phyloP scores from a whole-genome alignment of 352 stramenopile species.

The Phytophthora sp. region DNA sequence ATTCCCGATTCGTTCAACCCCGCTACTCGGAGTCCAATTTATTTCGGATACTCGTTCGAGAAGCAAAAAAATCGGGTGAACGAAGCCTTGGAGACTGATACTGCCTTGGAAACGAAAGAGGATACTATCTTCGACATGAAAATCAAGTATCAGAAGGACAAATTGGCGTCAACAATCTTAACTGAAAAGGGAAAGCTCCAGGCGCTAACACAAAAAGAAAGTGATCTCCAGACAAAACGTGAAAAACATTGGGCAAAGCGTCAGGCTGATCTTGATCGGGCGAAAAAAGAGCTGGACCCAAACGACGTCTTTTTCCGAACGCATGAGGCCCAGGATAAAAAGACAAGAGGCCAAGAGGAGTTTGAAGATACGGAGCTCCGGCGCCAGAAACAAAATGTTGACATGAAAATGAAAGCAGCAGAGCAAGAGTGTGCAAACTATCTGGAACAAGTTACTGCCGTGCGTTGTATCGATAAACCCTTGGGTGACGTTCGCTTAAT shows the following conservation, averaged over 20 bases:
- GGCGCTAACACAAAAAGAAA: slow-evolving; percentile 50
- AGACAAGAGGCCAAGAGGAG: slow-evolving; percentile 53
- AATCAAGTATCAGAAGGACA: slow-evolving; percentile 39
- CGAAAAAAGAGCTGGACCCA: slow-evolving; percentile 76
- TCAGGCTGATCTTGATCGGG: slow-evolving; percentile 63
- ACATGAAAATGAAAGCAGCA: slow-evolving; percentile 48
- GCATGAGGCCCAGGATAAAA: slow-evolving; percentile 65
- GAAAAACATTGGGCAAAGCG: slow-evolving; percentile 71
- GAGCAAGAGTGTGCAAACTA: slow-evolving; percentile 40
- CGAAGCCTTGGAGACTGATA: slow-evolving; percentile 40
- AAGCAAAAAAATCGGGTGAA: slow-evolving; percentile 49
- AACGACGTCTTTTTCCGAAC: slow-evolving; percentile 82
- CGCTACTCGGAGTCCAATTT: slow-evolving; percentile 55
- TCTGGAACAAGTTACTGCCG: slow-evolving; percentile 40
- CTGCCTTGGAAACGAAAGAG: slow-evolving; percentile 40
- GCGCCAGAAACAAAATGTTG: slow-evolving; percentile 48
- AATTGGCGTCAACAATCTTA: slow-evolving; percentile 39
- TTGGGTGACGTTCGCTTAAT: slow-evolving; percentile 54
- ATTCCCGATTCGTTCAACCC: slow-evolving; percentile 56
- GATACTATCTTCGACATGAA: slow-evolving; percentile 59
- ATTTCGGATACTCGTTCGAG: slow-evolving; percentile 72
- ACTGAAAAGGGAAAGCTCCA: slow-evolving; percentile 70
- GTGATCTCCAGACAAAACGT: slow-evolving; percentile 51
- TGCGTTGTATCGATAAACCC: slow-evolving; percentile 51
- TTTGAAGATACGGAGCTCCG: slow-evolving; percentile 63